phyloP scores from a whole-genome alignment of 176 grass and related monocot genomes.

The Ampelocalamus luodianensis region DNA sequence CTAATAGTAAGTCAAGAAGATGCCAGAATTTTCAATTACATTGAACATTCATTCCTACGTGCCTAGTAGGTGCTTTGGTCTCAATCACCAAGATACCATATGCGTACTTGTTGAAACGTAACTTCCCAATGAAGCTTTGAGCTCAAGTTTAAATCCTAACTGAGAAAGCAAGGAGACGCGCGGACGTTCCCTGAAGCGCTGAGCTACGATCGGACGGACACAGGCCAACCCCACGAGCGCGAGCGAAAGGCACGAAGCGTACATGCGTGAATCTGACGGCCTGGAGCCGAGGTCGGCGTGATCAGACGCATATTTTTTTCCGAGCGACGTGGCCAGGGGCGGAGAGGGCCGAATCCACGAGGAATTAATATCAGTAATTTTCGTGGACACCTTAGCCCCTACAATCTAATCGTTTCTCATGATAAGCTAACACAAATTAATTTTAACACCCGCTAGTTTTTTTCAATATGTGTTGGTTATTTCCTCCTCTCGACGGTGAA shows the following conservation, averaged over 20 bases:
- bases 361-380: no score
- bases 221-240: no score
- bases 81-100: not conserved
- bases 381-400: not conserved
- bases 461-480: not conserved
- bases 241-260: no score
- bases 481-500: not conserved
- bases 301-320: no score
- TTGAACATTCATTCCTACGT: not conserved
- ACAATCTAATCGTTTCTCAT: not conserved
- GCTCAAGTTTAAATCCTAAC: not conserved
- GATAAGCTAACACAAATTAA: not conserved
- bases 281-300: no score
- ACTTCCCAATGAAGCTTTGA: not conserved
- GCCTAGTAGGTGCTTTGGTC: no score
- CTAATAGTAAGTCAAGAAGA: not conserved
- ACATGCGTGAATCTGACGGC: no score
- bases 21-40: not conserved
- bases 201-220: no score
- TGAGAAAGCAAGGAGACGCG: no score
- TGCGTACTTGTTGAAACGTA: not conserved
- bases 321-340: no score
- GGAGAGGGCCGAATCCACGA: no score
- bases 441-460: not conserved
- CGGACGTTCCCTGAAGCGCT: no score